Evolutionary conservation across 1,284 basidiomycete genomes (phyloP).

Genomic region (Vanrija humicola): DNA sequence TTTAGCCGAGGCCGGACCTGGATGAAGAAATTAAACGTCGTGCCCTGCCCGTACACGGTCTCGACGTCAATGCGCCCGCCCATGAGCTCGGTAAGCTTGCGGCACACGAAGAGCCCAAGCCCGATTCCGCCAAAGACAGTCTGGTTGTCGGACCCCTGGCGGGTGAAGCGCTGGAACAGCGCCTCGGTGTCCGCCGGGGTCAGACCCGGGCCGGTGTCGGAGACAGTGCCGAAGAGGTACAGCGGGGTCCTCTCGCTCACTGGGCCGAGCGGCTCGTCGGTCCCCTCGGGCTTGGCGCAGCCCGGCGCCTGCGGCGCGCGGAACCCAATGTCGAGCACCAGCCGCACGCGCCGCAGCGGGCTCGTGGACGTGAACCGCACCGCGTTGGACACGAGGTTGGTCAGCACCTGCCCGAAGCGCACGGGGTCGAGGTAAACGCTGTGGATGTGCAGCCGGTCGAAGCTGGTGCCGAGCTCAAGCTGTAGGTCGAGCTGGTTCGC

Average conservation of each 20-base stretch:
- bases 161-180: conserved; percentile 41
- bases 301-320: conserved; percentile 26
- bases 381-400: conserved; percentile 44
- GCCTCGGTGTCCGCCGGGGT: conserved; percentile 28
- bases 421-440: conserved; percentile 42
- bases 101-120: conserved; percentile 39
- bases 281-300: conserved; percentile 27
- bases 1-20: conserved; percentile 16
- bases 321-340: conserved; percentile 27
- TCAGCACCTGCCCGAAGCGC: conserved; percentile 42
- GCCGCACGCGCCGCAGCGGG: conserved; percentile 16
- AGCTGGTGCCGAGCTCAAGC: conserved; percentile 24
- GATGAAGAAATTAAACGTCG: conserved; percentile 52
- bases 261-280: not conserved
- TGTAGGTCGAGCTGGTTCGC: conserved; percentile 42
- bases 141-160: conserved; percentile 33
- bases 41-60: conserved; percentile 37
- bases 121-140: conserved; percentile 42
- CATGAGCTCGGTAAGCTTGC: conserved; percentile 42
- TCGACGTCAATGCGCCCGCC: conserved; percentile 43
- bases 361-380: conserved; percentile 40
- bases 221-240: conserved; percentile 31
- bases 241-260: conserved; percentile 20
- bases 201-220: conserved; percentile 42
- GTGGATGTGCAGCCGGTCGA: conserved; percentile 21